Evolutionary conservation across 495 filamentous ascomycete species (phyloP), one percentile per base, ranked within the genome.

Genomic region (Penicillium dipodomyicola): DNA sequence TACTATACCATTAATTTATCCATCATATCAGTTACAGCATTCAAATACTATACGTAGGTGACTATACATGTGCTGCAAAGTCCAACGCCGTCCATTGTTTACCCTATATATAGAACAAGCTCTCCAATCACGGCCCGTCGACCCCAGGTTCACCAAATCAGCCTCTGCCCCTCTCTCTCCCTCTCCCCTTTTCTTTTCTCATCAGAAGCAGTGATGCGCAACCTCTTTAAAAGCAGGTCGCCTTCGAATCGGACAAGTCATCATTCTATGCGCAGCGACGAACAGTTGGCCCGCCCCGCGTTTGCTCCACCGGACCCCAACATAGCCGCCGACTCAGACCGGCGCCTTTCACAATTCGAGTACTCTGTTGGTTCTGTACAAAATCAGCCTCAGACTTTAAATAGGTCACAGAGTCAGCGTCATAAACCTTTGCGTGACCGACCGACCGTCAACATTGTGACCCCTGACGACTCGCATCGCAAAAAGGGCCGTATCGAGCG

Each of bases 371-470:
- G 29, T 11, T 9, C 45, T 20, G 29, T 48, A 12, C 44, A 29
- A 29, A 56, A 6, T 6, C 39, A 50, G 27, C 44, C 42, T 27
- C 57, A 9, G 17, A 45, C 61, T 22, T 61, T 72, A 32, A 59
- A 61, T 42, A 69, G 71, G 17, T 68, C 67, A 0, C 64, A 69
- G 33, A 72, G 68, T 37, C 69, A 71, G 33, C 69, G 69, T 39
- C 67, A 67, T 49, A 54, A 39, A 14, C 15, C 29, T 10, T 43
- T 22, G 3, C 63, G 65, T 61, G 58, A 65, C 64, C 68, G 69
- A 63, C 56, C 61, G 45, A 61, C 67, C 14, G 60, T 63, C 39
- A 65, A 46, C 25, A 12, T 61, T 3, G 56, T 64, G 17, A 33
- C 54, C 54, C 62, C 65, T 49, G 57, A 63, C 33, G 54, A 66